Conservation (phyloP, 148 eudicot genomes). For the Camellia japonica region DNA sequence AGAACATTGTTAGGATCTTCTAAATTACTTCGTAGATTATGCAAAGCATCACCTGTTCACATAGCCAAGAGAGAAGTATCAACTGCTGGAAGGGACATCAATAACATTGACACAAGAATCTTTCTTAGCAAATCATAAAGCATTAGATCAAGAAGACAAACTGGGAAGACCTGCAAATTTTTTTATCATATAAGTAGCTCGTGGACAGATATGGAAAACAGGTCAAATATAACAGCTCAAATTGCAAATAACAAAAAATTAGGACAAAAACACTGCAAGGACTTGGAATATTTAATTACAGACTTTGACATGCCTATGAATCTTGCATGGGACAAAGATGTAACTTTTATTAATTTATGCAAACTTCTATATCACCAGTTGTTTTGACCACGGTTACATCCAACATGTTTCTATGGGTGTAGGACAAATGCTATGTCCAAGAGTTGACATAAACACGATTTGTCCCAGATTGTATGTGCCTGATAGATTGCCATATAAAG, state of each 20-base stretch:
- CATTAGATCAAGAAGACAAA: not conserved
- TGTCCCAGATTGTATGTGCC: not conserved
- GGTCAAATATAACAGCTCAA: not conserved
- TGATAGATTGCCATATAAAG: not conserved
- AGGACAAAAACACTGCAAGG: not conserved
- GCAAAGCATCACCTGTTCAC: conserved; percentile 75
- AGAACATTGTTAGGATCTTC: conserved; percentile 71
- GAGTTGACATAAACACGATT: not conserved
- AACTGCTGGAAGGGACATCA: not conserved
- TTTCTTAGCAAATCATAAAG: not conserved
- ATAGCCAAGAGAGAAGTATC: conserved; percentile 5
- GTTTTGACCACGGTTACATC: not conserved
- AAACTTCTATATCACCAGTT: not conserved
- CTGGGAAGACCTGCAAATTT: not conserved
- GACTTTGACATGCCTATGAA: not conserved
- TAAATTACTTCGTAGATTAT: conserved; percentile 56
- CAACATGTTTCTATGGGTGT: not conserved
- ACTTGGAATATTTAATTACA: not conserved
- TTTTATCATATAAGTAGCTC: not conserved
- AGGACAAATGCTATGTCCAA: not conserved
- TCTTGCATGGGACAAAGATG: not conserved
- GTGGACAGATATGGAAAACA: not conserved
- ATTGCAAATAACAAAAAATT: not conserved
- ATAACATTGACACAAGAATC: not conserved
- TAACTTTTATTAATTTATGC: no score